Percentiles rank a stretch among this genome's conserved stretches.
Conservation (phyloP, 2,329 filamentous ascomycete genomes). For the Sclerotinia subarctica region DNA sequence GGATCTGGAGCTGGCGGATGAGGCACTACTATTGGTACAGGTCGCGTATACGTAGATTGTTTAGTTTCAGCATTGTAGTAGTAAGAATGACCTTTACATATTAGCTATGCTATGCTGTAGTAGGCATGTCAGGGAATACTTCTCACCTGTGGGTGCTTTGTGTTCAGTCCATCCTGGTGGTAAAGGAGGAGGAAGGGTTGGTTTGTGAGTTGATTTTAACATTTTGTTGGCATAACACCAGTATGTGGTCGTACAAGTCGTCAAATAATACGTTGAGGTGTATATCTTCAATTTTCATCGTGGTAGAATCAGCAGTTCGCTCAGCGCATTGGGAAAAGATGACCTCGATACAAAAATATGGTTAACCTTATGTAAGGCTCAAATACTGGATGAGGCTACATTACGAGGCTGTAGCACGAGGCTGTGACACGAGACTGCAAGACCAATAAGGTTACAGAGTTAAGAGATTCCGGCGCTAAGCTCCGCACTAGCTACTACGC, state of each 20-base stretch:
- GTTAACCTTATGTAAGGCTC: constrained; percentile 18
- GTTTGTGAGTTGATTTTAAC: constrained; percentile 75
- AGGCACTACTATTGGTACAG: constrained; percentile 44
- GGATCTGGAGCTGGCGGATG: constrained; percentile 32
- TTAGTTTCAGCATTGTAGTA: constrained; percentile 83
- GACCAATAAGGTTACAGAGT: background rate
- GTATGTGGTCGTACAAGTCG: background rate
- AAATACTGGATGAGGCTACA: background rate
- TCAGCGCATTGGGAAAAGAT: background rate
- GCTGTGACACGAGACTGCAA: constrained; percentile 14
- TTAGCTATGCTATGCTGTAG: background rate
- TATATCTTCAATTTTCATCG: background rate
- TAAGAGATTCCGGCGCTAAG: constrained; percentile 13
- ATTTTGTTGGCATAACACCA: constrained; percentile 43
- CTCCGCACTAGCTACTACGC: constrained; percentile 22
- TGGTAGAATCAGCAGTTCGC: background rate
- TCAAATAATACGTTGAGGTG: background rate
- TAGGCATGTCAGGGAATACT: background rate
- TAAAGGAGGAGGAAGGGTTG: constrained; percentile 55
- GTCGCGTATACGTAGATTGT: constrained; percentile 81
- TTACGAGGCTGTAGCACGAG: background rate
- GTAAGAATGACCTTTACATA: constrained; percentile 62
- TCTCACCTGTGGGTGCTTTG: constrained; percentile 66
- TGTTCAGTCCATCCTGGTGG: constrained; percentile 89
- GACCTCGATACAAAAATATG: background rate